phyloP scores from a whole-genome alignment of 106 monocot genomes.

The Allium cepa region DNA sequence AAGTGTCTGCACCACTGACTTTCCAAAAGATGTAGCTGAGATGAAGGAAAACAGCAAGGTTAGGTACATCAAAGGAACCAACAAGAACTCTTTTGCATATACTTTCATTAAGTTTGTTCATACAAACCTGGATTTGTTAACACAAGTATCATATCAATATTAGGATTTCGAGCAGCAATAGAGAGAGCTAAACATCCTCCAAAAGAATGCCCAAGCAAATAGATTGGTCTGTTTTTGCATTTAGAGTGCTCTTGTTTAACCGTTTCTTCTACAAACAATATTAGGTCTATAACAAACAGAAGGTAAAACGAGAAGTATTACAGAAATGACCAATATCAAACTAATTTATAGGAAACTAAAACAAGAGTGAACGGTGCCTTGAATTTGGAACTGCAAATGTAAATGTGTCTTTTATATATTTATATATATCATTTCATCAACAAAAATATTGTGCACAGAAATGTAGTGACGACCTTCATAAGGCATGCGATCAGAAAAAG shows the following conservation, averaged over 20 bases:
- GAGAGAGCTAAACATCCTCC: slow-evolving; percentile 57
- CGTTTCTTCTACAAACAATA: slow-evolving; percentile 36
- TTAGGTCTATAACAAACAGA: slow-evolving; percentile 16
- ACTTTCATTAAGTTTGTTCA: background rate
- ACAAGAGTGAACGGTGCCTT: background rate
- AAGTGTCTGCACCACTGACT: slow-evolving; percentile 24
- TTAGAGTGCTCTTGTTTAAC: slow-evolving; percentile 31
- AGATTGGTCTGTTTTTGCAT: slow-evolving; percentile 33
- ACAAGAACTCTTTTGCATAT: no score
- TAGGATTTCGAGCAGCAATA: slow-evolving; percentile 51
- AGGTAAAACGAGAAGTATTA: background rate
- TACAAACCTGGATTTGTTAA: slow-evolving; percentile 46
- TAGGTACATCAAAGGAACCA: no score
- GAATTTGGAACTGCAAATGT: background rate
- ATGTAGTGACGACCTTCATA: slow-evolving; percentile 48
- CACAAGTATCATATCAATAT: slow-evolving; percentile 33
- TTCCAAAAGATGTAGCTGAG: slow-evolving; percentile 43
- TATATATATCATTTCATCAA: background rate
- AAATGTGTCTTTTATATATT: no score
- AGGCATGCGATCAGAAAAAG: slow-evolving; percentile 57
- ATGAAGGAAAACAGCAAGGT: background rate
- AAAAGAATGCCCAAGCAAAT: slow-evolving; percentile 53
- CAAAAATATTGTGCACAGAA: background rate
- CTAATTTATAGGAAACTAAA: background rate
- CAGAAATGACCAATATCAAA: slow-evolving; percentile 4